Base-by-base conservation (phyloP, 129 eudicot genomes). In the Dittrichia graveolens region DNA sequence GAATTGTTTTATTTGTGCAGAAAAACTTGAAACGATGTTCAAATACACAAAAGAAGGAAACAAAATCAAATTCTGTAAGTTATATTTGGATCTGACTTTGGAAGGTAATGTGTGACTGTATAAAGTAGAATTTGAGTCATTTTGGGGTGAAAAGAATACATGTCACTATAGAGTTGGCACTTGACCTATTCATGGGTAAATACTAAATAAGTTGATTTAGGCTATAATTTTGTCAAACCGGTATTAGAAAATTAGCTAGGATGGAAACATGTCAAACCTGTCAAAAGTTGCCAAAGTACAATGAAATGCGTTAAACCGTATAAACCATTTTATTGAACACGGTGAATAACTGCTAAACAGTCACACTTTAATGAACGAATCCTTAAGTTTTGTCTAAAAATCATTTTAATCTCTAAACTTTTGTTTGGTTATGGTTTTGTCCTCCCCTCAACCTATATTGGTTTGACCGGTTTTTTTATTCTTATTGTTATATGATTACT, bases 1-100 rank as follows among this genome's bases (percentile, higher is more conserved):
- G 52, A 46, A 61, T 8, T 35, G 48, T 61, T 61, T 35, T 16
- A 8, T 12, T 14, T 15, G 43, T 14, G 71, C 15, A 42, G 74
- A 55, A 40, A 13, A 70, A n/a, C 73, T 7, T 67, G n/a, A 48
- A 48, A 49, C 46, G 7, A 70, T 11, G 41, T 9, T 45, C 11
- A 6, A 18, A n/a, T 18, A 68, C 35, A 4, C 63, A 16, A 39
- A 37, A 0, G 6, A 6, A 14, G 8, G 10, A 41, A 42, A 44
- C 8, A 14, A 55, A 8, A 31, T 3, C 11, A 10, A 8, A 1
- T 10, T 16, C 12, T 14, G 24, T n/a, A 6, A n/a, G 6, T 40
- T 14, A n/a, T 5, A 67, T 34, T 31, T 48, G 46, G 47, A 19
- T 42, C 42, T 42, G 75, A 57, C 74, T 52, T 14, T 52, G 3